These are phyloP conservation scores for Straminergon stramineum DNA, from an alignment of 225 moss, liverwort and hornwort species.

Conservation along the genomic window DNA sequence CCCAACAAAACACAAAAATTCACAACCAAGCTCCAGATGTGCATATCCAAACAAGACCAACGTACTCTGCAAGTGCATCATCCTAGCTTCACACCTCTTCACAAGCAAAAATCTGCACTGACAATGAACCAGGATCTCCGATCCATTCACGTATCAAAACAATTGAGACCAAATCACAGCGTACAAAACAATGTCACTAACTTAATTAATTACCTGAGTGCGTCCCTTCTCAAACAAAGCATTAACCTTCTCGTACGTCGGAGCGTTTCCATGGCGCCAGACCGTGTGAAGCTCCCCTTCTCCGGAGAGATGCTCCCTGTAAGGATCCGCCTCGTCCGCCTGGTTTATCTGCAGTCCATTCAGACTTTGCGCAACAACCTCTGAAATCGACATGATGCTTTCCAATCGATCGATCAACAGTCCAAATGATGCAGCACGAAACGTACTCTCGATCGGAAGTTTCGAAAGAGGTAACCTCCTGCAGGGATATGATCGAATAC, in stretches of 20 bases:
- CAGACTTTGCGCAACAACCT: neutral
- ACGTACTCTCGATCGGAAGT: neutral
- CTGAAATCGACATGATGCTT: neutral
- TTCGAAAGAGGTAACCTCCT: neutral
- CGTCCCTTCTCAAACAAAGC: slow-evolving; percentile 42
- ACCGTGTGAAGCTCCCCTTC: slow-evolving; percentile 33
- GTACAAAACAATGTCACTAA: too few relatives aligned
- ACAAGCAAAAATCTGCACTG: neutral
- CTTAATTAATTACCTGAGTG: slow-evolving; percentile 26
- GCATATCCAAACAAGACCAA: neutral
- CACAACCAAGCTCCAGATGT: neutral
- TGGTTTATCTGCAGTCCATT: neutral
- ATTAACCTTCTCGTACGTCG: slow-evolving; percentile 46
- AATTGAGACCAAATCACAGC: neutral
- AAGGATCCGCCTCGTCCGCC: slow-evolving; percentile 15
- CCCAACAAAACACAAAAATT: neutral
- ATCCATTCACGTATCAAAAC: neutral
- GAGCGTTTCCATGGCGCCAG: slow-evolving; percentile 70
- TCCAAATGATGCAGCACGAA: neutral
- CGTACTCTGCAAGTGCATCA: neutral
- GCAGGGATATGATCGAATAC: neutral
- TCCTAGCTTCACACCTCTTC: neutral
- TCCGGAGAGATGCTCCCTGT: slow-evolving; percentile 32
- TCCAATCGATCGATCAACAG: too few relatives aligned
- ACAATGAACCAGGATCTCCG: neutral